Conservation (phyloP, 352 stramenopile genomes). For the Globisporangium nagaii region DNA sequence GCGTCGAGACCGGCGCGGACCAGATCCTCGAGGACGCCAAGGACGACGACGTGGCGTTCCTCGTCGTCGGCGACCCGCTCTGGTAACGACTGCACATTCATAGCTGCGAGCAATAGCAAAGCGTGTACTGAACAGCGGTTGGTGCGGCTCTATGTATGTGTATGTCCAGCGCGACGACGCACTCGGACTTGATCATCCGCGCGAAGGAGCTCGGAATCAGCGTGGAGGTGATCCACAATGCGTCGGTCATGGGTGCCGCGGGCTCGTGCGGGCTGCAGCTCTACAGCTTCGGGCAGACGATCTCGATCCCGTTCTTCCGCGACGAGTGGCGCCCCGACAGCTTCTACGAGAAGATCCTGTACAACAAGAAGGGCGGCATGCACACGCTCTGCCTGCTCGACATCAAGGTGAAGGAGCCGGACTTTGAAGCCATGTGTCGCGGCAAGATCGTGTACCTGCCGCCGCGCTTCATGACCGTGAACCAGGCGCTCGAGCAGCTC, state of each 20-base stretch:
- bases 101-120: no score
- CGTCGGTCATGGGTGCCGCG: slow-evolving; percentile 97
- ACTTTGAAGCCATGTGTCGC: slow-evolving; percentile 96
- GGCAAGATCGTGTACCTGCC: slow-evolving; percentile 92
- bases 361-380: slow-evolving; percentile 95
- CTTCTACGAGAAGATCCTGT: slow-evolving; percentile 98
- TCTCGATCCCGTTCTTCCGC: slow-evolving; percentile 98
- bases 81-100: slow-evolving; percentile 45
- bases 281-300: slow-evolving; percentile 98
- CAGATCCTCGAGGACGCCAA: slow-evolving; percentile 92
- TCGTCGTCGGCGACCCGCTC: slow-evolving; percentile 98
- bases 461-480: slow-evolving; percentile 97
- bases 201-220: slow-evolving; percentile 90
- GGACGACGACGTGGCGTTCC: slow-evolving; percentile 92
- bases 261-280: slow-evolving; percentile 95
- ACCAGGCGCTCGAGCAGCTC: slow-evolving; percentile 93
- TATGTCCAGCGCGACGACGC: slow-evolving; percentile 91
- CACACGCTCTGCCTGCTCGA: slow-evolving; percentile 98
- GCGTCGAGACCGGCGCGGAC: slow-evolving; percentile 96
- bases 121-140: background rate
- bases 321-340: slow-evolving; percentile 94
- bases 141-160: background rate
- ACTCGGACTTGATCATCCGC: slow-evolving; percentile 97
- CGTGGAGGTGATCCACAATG: slow-evolving; percentile 98
- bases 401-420: slow-evolving; percentile 99